Evolutionary conservation across 352 stramenopile genomes (phyloP), one percentile per base, ranked within the genome.

Genomic region (Elongisporangium anandrum): DNA sequence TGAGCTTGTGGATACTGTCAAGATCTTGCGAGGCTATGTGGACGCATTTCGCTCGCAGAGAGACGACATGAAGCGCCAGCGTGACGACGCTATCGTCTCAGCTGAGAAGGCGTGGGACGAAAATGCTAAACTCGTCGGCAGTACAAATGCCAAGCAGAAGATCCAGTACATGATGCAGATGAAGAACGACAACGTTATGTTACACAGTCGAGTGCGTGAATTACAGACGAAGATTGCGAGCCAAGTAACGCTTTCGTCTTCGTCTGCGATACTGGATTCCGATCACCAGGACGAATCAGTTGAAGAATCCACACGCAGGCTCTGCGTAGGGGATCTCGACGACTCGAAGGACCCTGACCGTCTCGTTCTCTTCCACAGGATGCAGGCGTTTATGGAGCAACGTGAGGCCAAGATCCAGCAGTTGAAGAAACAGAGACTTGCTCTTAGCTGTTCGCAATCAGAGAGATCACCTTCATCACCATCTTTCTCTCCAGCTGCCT

Each of bases 101-200:
- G 78, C 77, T 1, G 69, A 90, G 39, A 69, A 65, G 23, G 83
- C 80, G 45, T 82, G 81, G 72, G 60, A 70, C 15, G 62, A 86
- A 41, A 92, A 87, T 56, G 65, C 74, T 1, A 77, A 73, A 54
- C 64, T 92, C 0, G 79, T 73, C 0, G 69, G 83, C 13, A 87
- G 82, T 50, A 73, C 66, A 63, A 90, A 92, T 60, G 71, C 73
- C 4, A 77, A 88, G 57, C 75, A 85, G 61, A 81, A 81, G 55
- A 92, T 90, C 66, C 80, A 81, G 68, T 92, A 92, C 59, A 39
- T 90, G 20, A 66, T 90, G 64, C 60, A 78, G 22, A 52, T 92
- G 17, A 92, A 92, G 59, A 72, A 77, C 26, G 83, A 92, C 52
- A 92, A 92, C 47, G 56, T 65, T 16, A 63, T 57, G 23, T 56